A percentile compares a stretch with the other conserved stretches of the same genome.
These are phyloP conservation scores for Trichopus zeylanicus DNA, from an alignment of 116 monocot species.

Conservation along the genomic window DNA sequence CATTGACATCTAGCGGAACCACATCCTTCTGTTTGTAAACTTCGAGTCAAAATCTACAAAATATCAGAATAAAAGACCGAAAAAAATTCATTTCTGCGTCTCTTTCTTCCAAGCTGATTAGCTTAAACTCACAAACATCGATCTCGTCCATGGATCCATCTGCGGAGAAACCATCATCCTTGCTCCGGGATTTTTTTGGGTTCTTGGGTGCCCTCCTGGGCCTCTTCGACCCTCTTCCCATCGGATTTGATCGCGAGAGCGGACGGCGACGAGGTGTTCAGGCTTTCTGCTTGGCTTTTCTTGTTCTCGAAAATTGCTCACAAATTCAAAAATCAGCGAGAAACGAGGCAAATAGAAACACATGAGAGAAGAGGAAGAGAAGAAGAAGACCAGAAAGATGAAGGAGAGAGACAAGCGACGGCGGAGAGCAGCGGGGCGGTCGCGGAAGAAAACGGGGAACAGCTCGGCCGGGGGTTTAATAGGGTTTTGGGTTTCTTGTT, in stretches of 20 bases:
- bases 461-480: too few species aligned
- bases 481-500: too few species aligned
- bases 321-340: too few species aligned
- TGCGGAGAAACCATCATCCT: constrained; percentile 3
- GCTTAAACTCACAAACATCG: constrained; percentile 31
- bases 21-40: constrained; percentile 58
- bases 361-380: too few species aligned
- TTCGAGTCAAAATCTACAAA: constrained; percentile 3
- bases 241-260: not conserved
- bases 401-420: too few species aligned
- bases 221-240: constrained; percentile 27
- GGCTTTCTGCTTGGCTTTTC: not conserved
- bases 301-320: too few species aligned
- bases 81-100: not conserved
- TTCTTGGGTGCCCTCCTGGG: constrained; percentile 8
- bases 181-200: not conserved
- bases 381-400: too few species aligned
- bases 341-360: too few species aligned
- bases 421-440: too few species aligned
- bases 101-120: not conserved
- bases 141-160: constrained; percentile 42
- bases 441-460: too few species aligned
- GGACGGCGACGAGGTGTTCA: too few species aligned
- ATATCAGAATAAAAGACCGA: not conserved
- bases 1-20: constrained; percentile 34